Evolutionary conservation across 345 rosid species (phyloP).

Genomic region (Cardamine chenopodiifolia): DNA sequence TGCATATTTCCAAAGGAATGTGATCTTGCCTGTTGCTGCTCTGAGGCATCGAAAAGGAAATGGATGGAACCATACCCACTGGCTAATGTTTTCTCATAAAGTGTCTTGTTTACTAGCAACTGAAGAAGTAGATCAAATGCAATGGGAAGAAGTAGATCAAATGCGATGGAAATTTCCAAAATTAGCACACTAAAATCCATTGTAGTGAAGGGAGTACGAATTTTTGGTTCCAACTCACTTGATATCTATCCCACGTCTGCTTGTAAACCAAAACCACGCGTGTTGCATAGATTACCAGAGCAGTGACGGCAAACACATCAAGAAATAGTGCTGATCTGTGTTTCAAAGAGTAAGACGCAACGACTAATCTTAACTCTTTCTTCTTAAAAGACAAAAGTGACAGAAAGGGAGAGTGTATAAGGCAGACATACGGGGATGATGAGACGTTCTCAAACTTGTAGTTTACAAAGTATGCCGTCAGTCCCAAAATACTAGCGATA

Average conservation of each 20-base stretch:
- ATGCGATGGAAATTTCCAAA: neutral
- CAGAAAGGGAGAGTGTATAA: neutral
- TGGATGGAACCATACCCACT: constrained; percentile 96
- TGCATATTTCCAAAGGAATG: constrained; percentile 10
- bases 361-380: constrained; percentile 8
- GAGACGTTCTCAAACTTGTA: constrained; percentile 87
- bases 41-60: constrained; percentile 95
- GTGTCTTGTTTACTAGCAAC: constrained; percentile 92
- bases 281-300: constrained; percentile 73
- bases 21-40: constrained; percentile 83
- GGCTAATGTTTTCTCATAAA: constrained; percentile 94
- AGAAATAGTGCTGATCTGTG: constrained; percentile 86
- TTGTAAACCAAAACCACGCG: constrained; percentile 96
- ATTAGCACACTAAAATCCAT: constrained; percentile 30
- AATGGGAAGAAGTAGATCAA: constrained; percentile 14
- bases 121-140: constrained; percentile 43
- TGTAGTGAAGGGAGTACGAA: constrained; percentile 14
- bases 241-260: constrained; percentile 98
- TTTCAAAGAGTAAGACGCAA: neutral
- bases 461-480: constrained; percentile 83
- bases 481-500: constrained; percentile 81
- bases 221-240: constrained; percentile 56
- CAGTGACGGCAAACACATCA: constrained; percentile 79
- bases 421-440: constrained; percentile 74
- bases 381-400: neutral